phyloP scores from a whole-genome alignment of 1,284 basidiomycete genomes.

The Apiotrichum laibachii region DNA sequence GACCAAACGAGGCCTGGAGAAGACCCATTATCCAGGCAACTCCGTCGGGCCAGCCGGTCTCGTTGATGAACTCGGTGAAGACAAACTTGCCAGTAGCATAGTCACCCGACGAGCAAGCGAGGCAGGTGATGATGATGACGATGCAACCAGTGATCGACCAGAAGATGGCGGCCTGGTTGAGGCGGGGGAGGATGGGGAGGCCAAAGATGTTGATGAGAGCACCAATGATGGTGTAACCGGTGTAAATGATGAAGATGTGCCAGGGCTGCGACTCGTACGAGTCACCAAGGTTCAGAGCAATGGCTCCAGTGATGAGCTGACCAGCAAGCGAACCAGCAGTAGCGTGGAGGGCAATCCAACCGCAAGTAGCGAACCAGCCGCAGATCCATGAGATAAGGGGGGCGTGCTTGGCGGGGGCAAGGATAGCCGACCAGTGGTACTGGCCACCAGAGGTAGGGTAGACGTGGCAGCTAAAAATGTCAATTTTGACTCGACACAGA shows the following conservation, averaged over 20 bases:
- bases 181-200: conserved; percentile 10
- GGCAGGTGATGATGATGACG: conserved; percentile 37
- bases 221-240: conserved; percentile 4
- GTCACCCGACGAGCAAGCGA: conserved; percentile 5
- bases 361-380: neutral
- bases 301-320: too few relatives aligned
- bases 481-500: too few relatives aligned
- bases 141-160: conserved; percentile 40
- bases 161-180: conserved; percentile 31
- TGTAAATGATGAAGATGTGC: conserved; percentile 17
- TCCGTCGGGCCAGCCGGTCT: conserved; percentile 16
- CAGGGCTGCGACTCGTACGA: conserved; percentile 6
- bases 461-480: conserved; percentile 10
- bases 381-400: conserved; percentile 3
- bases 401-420: conserved; percentile 19
- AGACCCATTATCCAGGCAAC: conserved; percentile 50
- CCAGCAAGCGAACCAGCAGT: too few relatives aligned
- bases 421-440: conserved; percentile 49
- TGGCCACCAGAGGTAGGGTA: conserved; percentile 43
- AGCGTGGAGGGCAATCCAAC: too few relatives aligned
- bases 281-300: too few relatives aligned
- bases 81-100: conserved; percentile 46
- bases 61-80: conserved; percentile 43
- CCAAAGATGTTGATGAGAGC: conserved; percentile 15
- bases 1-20: conserved; percentile 33